Evolutionary conservation across 192 early-diverging fungal species (phyloP).

Genomic region (Obelidium mucronatum): DNA sequence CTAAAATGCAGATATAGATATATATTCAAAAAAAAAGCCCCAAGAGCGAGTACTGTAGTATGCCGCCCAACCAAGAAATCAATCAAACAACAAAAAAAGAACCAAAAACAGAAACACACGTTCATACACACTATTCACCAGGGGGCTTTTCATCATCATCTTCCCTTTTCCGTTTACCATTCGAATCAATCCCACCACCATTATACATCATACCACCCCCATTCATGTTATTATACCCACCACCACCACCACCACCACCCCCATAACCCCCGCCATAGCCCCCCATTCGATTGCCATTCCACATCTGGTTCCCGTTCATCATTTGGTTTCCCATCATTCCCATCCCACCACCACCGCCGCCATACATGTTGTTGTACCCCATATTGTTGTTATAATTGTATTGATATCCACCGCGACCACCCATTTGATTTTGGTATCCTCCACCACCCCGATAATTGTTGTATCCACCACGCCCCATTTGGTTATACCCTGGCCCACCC

Average conservation of each 20-base stretch:
- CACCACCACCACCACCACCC: not conserved
- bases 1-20: no score
- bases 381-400: slow-evolving; percentile 1
- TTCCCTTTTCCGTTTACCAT: slow-evolving; percentile 18
- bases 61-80: no score
- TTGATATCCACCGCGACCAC: not conserved
- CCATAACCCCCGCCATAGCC: not conserved
- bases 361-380: not conserved
- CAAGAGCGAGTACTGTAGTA: no score
- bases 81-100: not conserved
- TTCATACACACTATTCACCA: not conserved
- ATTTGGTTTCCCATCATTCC: not conserved
- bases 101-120: no score
- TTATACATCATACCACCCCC: not conserved
- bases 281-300: not conserved
- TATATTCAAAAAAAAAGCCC: no score
- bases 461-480: not conserved
- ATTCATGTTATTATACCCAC: not conserved
- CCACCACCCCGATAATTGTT: not conserved
- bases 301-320: not conserved
- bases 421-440: not conserved
- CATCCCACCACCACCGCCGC: not conserved
- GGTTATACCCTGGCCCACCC: not conserved
- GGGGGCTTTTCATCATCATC: slow-evolving; percentile 30
- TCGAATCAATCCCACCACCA: not conserved